Evolutionary conservation across 106 monocot species (phyloP).

Genomic region (Platanthera zijinensis): DNA sequence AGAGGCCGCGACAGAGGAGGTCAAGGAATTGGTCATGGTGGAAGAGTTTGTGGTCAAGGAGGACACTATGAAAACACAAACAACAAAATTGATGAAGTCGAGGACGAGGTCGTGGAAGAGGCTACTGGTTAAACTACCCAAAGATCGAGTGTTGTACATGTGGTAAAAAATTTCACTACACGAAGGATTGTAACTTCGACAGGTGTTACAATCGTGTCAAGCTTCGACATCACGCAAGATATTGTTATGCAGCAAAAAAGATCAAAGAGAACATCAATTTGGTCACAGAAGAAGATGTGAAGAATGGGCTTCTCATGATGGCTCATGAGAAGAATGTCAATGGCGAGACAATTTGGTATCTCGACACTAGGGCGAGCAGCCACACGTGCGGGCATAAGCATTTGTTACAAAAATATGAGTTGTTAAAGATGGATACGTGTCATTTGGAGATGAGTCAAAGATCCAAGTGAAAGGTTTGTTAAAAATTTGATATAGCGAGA

Average conservation of each 20-base stretch:
- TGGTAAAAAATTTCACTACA: neutral
- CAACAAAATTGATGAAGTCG: neutral
- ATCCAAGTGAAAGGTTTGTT: too few relatives aligned
- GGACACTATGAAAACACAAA: neutral
- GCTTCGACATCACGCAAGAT: neutral
- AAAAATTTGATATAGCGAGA: too few relatives aligned
- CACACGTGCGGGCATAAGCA: too few relatives aligned
- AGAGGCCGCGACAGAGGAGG: constrained; percentile 5
- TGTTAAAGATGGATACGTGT: too few relatives aligned
- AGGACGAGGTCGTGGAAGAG: constrained; percentile 1
- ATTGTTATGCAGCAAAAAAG: neutral
- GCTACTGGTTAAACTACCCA: neutral
- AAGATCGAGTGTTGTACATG: neutral
- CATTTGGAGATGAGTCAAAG: too few relatives aligned
- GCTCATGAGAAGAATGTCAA: neutral
- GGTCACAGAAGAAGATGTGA: neutral
- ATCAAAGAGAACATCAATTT: neutral
- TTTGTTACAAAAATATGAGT: too few relatives aligned
- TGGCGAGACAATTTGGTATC: too few relatives aligned
- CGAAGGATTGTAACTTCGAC: neutral
- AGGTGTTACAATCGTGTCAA: neutral
- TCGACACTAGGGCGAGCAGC: too few relatives aligned
- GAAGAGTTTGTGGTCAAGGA: constrained; percentile 4
- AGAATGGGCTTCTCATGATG: neutral
- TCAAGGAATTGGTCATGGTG: neutral